A percentile compares a stretch with the other conserved stretches of the same genome.
These are phyloP conservation scores for Fusarium clavum DNA, from an alignment of 2,329 filamentous ascomycete species.

Conservation along the genomic window DNA sequence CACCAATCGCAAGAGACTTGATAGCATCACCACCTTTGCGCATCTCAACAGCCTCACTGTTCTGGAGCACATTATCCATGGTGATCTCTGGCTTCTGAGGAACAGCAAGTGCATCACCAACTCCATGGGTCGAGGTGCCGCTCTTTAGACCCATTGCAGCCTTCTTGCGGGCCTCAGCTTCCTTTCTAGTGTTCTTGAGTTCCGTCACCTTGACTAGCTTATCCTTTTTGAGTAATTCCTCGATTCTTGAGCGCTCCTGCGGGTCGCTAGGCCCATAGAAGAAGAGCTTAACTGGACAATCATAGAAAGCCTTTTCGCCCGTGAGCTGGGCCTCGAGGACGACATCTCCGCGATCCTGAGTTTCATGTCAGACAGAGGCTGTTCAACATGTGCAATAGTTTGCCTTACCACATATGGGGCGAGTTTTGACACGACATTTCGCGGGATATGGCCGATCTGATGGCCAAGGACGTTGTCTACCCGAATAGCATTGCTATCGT, in stretches of 20 bases:
- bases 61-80: conserved; percentile 72
- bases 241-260: conserved; percentile 64
- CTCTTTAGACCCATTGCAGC: conserved; percentile 56
- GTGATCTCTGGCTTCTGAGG: conserved; percentile 55
- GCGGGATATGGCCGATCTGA: conserved; percentile 84
- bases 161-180: conserved; percentile 64
- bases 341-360: conserved; percentile 67
- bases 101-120: conserved; percentile 43
- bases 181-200: conserved; percentile 64
- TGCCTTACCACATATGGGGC: conserved; percentile 74
- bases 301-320: conserved; percentile 73
- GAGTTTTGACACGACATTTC: conserved; percentile 74
- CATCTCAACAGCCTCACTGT: conserved; percentile 75
- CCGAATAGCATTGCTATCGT: conserved; percentile 81
- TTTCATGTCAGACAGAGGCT: conserved; percentile 27
- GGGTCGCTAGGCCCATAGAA: conserved; percentile 76
- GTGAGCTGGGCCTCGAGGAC: conserved; percentile 76
- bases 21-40: conserved; percentile 72
- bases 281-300: conserved; percentile 77
- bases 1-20: conserved; percentile 77
- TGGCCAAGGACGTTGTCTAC: conserved; percentile 79
- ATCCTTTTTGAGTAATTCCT: conserved; percentile 71
- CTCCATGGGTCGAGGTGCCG: conserved; percentile 54
- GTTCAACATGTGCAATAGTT: neutral
- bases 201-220: conserved; percentile 71